phyloP scores from a whole-genome alignment of 495 filamentous ascomycete species.

The Podospora pseudoanserina region DNA sequence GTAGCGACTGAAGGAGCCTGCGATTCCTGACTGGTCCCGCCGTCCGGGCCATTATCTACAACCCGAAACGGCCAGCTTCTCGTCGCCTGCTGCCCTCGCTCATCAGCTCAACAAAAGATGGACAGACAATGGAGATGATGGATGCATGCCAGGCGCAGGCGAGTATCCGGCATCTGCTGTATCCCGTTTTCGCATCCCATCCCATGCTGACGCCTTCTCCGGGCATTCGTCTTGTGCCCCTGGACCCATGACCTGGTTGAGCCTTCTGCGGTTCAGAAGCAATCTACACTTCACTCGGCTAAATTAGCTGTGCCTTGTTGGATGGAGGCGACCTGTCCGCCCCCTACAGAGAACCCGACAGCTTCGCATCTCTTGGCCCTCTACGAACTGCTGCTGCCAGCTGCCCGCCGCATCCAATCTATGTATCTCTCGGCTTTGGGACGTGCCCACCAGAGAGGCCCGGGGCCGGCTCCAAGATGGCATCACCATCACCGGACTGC shows the following conservation, averaged over 20 bases:
- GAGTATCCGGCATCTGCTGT: conserved; percentile 12
- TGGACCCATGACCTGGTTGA: conserved; percentile 31
- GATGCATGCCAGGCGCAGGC: conserved; percentile 10
- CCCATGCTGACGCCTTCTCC: not conserved
- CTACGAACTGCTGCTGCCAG: conserved; percentile 18
- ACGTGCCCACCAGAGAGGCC: conserved; percentile 4
- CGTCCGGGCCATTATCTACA: conserved; percentile 20
- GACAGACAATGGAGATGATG: conserved; percentile 11
- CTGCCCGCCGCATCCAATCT: conserved; percentile 20
- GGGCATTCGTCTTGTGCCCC: conserved; percentile 5
- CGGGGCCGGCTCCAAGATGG: conserved; percentile 8
- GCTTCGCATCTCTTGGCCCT: conserved; percentile 22
- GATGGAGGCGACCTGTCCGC: conserved; percentile 19
- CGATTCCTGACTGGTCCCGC: conserved; percentile 5
- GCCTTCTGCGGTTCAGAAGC: conserved; percentile 23
- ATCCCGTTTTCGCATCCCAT: conserved; percentile 8
- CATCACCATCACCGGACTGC: not conserved
- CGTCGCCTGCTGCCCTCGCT: not conserved
- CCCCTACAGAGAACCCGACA: conserved; percentile 9
- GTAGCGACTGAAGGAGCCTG: conserved; percentile 9
- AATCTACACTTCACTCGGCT: conserved; percentile 34
- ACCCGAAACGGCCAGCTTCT: conserved; percentile 16
- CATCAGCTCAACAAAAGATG: not conserved
- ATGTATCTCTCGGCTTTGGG: conserved; percentile 15
- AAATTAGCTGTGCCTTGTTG: conserved; percentile 32